These are phyloP conservation scores for Leptodontidium sp. DNA, from an alignment of 2,329 filamentous ascomycete species.

Conservation along the genomic window DNA sequence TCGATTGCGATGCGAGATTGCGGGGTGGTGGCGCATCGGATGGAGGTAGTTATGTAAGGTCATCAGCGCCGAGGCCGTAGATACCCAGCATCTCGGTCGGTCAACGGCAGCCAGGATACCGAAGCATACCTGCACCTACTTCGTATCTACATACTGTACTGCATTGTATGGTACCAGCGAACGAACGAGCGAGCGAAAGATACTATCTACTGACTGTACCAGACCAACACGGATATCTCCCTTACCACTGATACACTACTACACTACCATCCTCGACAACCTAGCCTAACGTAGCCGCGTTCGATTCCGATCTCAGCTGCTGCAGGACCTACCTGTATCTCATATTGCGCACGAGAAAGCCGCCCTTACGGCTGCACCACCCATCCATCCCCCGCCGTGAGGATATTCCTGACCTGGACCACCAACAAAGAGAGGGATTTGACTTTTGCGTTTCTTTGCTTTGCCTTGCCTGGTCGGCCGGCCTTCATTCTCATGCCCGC, in stretches of 20 bases:
- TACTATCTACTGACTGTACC: background rate
- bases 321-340: background rate
- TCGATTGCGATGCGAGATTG: slow-evolving; percentile 4
- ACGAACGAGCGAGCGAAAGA: background rate
- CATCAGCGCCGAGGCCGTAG: background rate
- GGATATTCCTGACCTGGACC: background rate
- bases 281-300: too few relatives aligned
- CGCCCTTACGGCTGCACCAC: background rate
- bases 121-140: background rate
- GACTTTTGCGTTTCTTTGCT: background rate
- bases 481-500: slow-evolving; percentile 2
- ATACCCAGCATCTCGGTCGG: slow-evolving; percentile 9
- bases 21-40: slow-evolving; percentile 6
- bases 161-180: too few relatives aligned
- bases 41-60: slow-evolving; percentile 2
- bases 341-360: background rate
- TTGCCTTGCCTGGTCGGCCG: background rate
- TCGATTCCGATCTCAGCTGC: background rate
- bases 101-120: background rate
- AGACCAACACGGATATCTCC: too few relatives aligned
- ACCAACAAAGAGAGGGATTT: background rate
- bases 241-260: too few relatives aligned
- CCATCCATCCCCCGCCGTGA: background rate
- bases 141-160: too few relatives aligned
- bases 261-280: too few relatives aligned